phyloP scores from a whole-genome alignment of 345 rosid species.

The Eucalyptus globulus region DNA sequence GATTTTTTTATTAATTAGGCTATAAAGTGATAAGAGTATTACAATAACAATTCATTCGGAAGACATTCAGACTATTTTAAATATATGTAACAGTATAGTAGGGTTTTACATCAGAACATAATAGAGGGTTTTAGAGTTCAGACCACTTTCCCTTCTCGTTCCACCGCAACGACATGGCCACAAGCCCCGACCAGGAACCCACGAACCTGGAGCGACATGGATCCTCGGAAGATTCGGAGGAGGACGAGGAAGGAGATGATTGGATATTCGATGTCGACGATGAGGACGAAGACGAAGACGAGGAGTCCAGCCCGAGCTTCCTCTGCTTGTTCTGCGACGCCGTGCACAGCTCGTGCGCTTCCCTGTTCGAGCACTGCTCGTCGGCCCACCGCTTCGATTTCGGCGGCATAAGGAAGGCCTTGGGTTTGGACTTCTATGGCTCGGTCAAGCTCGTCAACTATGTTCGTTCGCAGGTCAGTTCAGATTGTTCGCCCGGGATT shows the following conservation, averaged over 20 bases:
- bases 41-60: background rate
- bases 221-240: background rate
- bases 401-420: constrained; percentile 19
- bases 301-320: constrained; percentile 23
- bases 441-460: constrained; percentile 75
- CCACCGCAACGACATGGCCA: background rate
- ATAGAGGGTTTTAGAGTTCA: background rate
- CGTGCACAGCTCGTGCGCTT: constrained; percentile 25
- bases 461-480: constrained; percentile 56
- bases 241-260: constrained; percentile 2
- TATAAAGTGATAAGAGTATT: too few relatives aligned
- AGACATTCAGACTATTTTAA: background rate
- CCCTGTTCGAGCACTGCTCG: constrained; percentile 51
- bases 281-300: constrained; percentile 45
- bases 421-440: constrained; percentile 55
- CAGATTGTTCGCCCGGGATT: background rate
- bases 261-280: constrained; percentile 15
- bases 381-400: constrained; percentile 48
- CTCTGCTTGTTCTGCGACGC: constrained; percentile 59
- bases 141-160: background rate
- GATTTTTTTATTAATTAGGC: too few relatives aligned
- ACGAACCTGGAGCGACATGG: background rate
- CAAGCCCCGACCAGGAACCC: background rate
- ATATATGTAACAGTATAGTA: background rate
- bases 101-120: background rate